Evolutionary conservation across 768 basidiomycete species (phyloP).

Genomic region (Calvatia gigantea): DNA sequence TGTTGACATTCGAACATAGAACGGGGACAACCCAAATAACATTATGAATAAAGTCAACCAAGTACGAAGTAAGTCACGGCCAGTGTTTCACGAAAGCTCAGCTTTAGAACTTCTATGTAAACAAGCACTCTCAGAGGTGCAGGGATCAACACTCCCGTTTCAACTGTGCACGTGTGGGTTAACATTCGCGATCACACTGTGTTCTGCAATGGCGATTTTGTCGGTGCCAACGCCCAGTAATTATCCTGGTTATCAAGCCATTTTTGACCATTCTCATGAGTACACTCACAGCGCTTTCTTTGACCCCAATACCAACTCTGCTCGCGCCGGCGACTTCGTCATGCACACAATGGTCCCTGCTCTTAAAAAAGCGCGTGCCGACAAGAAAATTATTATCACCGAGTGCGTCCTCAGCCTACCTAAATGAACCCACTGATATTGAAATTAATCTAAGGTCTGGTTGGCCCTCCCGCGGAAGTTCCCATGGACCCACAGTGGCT

Average conservation of each 20-base stretch:
- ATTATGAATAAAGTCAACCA: constrained; percentile 33
- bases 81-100: neutral
- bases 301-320: constrained; percentile 27
- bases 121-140: constrained; percentile 28
- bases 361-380: constrained; percentile 30
- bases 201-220: constrained; percentile 33
- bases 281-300: constrained; percentile 29
- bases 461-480: constrained; percentile 35
- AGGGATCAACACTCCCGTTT: constrained; percentile 31
- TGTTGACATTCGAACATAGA: constrained; percentile 17
- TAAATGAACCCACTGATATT: no score
- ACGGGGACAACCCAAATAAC: constrained; percentile 25
- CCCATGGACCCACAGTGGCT: constrained; percentile 25
- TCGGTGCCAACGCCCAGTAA: constrained; percentile 38
- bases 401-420: constrained; percentile 32
- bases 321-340: constrained; percentile 33
- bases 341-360: constrained; percentile 34
- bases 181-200: constrained; percentile 26
- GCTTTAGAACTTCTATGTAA: neutral
- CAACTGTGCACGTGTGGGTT: constrained; percentile 37
- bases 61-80: constrained; percentile 26
- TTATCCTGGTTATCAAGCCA: neutral
- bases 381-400: constrained; percentile 32
- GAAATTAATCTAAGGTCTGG: no score
- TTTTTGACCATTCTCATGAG: neutral